Conservation (phyloP, 2,329 filamentous ascomycete species). For the Clonostachys rosea region DNA sequence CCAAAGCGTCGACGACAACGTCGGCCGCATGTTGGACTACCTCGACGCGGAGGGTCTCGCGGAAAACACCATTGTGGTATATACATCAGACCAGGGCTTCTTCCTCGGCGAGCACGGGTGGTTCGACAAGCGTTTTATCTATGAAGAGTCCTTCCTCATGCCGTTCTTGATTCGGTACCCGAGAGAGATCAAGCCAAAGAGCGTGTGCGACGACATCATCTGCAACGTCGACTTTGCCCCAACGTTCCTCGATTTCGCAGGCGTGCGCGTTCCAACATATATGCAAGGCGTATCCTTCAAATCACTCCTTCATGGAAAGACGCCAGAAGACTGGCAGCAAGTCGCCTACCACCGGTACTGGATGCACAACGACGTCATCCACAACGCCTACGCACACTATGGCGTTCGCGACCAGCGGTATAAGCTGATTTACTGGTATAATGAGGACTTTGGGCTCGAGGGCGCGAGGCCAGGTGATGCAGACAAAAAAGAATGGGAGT, state of each 20-base stretch:
- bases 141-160: slow-evolving; percentile 54
- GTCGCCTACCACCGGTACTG: slow-evolving; percentile 50
- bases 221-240: slow-evolving; percentile 51
- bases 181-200: slow-evolving; percentile 25
- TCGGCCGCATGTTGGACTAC: slow-evolving; percentile 40
- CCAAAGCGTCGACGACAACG: slow-evolving; percentile 46
- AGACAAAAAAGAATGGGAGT: slow-evolving; percentile 45
- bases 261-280: slow-evolving; percentile 32
- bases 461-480: slow-evolving; percentile 33
- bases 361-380: slow-evolving; percentile 48
- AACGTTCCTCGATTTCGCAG: slow-evolving; percentile 41
- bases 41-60: slow-evolving; percentile 33
- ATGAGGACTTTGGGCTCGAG: slow-evolving; percentile 37
- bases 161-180: slow-evolving; percentile 45
- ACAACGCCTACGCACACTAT: slow-evolving; percentile 46
- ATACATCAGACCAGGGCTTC: slow-evolving; percentile 50
- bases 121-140: slow-evolving; percentile 56
- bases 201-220: slow-evolving; percentile 40
- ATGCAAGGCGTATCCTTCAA: slow-evolving; percentile 47
- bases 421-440: slow-evolving; percentile 54
- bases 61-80: slow-evolving; percentile 45
- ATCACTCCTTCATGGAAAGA: slow-evolving; percentile 23
- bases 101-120: slow-evolving; percentile 53
- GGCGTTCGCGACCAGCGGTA: slow-evolving; percentile 44
- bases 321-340: slow-evolving; percentile 40